Base-by-base conservation (phyloP, 164 flowering plant species). In the Nelumbo lutea region DNA sequence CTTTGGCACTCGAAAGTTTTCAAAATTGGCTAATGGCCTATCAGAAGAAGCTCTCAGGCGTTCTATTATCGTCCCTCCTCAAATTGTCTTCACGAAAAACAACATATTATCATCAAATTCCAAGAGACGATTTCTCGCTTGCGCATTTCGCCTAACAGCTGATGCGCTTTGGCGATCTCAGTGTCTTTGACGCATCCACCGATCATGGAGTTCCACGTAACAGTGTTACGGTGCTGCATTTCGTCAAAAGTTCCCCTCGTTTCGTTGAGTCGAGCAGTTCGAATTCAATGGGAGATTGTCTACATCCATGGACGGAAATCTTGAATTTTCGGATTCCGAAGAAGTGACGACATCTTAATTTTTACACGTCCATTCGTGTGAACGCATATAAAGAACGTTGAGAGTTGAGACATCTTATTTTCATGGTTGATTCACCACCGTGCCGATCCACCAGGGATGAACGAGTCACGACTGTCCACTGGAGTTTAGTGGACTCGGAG, bases 141-240 rank as follows among this genome's bases (percentile, higher is more conserved):
- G 6, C 62, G 70, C 70, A 67, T 67, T 67, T 52, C 59, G 5
- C 62, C 72, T 15, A 69, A 69, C 66, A 69, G 66, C 2, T 62
- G 42, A 9, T 66, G 48, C 5, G 72, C 72, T 5, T 62, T 69
- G 1, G 42, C 15, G 42, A 69, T 61, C 64, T 77, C 79, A 38
- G 73, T 42, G 6, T 41, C 53, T 47, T 70, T 66, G 3, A 69
- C 76, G 27, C 73, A 73, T 13, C 76, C 76, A 69, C 47, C 69
- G 1, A 77, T 69, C 73, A 77, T 66, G 1, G 73, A 69, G 42
- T 77, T 77, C 79, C 77, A 77, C 0, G 76, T 69, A 9, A 73
- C 61, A 2, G 74, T 66, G 40, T 70, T 77, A 3, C 73, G 68
- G 10, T 50, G 48, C 55, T 45, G 55, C 71, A 70, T 70, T 1